Evolutionary conservation across 768 basidiomycete species (phyloP).

Genomic region (Tylopilus vinaceipallidus): DNA sequence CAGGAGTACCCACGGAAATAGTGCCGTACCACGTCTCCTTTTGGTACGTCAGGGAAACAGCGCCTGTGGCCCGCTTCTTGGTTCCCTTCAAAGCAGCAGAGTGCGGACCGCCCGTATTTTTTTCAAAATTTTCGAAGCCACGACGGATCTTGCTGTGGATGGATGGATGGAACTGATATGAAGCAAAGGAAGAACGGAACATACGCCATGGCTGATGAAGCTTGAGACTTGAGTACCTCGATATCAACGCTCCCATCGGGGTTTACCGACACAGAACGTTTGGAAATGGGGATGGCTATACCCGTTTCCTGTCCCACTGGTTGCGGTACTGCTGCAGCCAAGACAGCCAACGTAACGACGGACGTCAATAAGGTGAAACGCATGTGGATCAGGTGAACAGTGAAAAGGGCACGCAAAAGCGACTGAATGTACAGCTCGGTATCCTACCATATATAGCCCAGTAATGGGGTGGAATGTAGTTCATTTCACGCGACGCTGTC

Average conservation of each 20-base stretch:
- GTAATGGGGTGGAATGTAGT: too few species aligned
- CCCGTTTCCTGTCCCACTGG: background rate
- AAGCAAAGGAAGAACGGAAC: background rate
- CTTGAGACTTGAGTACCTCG: constrained; percentile 3
- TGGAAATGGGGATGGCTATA: constrained; percentile 7
- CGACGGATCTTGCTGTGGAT: constrained; percentile 1
- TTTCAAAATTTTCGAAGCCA: background rate
- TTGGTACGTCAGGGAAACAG: background rate
- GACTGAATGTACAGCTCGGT: background rate
- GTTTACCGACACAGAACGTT: background rate
- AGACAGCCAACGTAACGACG: constrained; percentile 1
- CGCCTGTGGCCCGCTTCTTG: background rate
- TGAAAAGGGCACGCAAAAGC: background rate
- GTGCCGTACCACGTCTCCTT: constrained; percentile 7
- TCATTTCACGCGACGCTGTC: too few species aligned
- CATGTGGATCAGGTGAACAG: background rate
- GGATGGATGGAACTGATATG: background rate
- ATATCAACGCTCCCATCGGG: background rate
- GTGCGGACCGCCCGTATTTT: background rate
- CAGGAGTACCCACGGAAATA: constrained; percentile 7
- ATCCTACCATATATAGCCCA: constrained; percentile 3
- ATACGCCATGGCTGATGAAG: constrained; percentile 4
- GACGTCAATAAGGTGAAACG: background rate
- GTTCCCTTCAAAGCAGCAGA: background rate
- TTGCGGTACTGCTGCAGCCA: constrained; percentile 4